Evolutionary conservation across 129 eudicot genomes (phyloP).

Genomic region (Tanacetum coccineum): DNA sequence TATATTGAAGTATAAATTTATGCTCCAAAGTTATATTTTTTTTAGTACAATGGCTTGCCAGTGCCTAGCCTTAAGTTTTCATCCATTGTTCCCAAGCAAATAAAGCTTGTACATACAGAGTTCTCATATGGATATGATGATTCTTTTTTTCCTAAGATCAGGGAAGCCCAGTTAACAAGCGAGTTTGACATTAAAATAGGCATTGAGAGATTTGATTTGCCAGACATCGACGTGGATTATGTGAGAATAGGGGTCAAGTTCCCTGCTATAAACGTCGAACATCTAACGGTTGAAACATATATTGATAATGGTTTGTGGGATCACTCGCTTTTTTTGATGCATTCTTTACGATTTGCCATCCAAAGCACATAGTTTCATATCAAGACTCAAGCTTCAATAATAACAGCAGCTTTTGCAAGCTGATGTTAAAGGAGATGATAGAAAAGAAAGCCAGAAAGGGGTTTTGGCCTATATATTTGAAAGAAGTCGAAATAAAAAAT

Average conservation of each 20-base stretch:
- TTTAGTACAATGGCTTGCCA: too few species aligned
- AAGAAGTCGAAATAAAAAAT: not conserved
- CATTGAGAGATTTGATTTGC: not conserved
- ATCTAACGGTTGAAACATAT: not conserved
- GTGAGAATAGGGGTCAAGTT: not conserved
- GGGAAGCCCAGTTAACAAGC: too few species aligned
- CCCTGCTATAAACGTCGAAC: not conserved
- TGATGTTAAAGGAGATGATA: constrained; percentile 1
- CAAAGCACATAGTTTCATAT: not conserved
- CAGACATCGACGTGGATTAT: not conserved
- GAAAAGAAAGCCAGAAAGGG: not conserved
- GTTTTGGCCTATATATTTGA: not conserved
- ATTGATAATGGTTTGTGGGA: not conserved
- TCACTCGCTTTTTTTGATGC: not conserved
- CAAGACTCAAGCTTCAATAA: not conserved
- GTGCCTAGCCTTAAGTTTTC: too few species aligned
- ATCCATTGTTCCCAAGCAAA: too few species aligned
- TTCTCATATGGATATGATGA: too few species aligned
- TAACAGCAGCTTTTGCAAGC: not conserved
- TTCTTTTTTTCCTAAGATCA: too few species aligned
- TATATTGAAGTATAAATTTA: too few species aligned
- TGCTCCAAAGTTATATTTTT: too few species aligned
- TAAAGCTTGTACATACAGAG: too few species aligned
- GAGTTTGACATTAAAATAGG: too few species aligned
- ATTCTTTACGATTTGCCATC: constrained; percentile 14